Evolutionary conservation across 2,329 filamentous ascomycete species (phyloP).

Genomic region (Exophiala sideris): DNA sequence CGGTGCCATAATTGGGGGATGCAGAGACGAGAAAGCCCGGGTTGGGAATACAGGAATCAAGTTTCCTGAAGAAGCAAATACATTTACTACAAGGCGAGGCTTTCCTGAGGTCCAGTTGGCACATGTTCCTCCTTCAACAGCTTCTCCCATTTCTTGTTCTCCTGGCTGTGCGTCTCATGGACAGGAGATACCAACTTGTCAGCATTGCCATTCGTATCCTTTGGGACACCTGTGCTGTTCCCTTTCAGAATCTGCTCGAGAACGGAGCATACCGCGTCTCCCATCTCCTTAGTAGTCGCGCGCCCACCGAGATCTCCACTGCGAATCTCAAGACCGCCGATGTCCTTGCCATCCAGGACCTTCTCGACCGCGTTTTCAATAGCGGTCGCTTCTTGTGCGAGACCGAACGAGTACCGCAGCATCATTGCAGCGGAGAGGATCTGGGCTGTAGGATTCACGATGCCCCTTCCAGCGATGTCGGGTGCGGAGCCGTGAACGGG

Average conservation of each 20-base stretch:
- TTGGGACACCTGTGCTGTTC: neutral
- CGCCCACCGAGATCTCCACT: slow-evolving; percentile 95
- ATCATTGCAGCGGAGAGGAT: slow-evolving; percentile 98
- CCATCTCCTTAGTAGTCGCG: slow-evolving; percentile 92
- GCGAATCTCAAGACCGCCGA: slow-evolving; percentile 55
- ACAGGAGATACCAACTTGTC: neutral
- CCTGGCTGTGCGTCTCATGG: slow-evolving; percentile 1
- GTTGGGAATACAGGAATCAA: too few relatives aligned
- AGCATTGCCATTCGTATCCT: neutral
- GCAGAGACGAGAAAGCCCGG: too few relatives aligned
- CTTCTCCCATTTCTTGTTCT: slow-evolving; percentile 17
- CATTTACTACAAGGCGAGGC: neutral
- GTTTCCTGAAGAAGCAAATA: neutral
- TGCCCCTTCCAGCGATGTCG: slow-evolving; percentile 91
- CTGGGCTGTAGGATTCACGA: slow-evolving; percentile 95
- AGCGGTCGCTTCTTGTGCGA: slow-evolving; percentile 75
- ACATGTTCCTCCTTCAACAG: slow-evolving; percentile 16
- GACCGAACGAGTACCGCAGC: slow-evolving; percentile 88
- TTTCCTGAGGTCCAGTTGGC: slow-evolving; percentile 9
- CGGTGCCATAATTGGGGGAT: too few relatives aligned
- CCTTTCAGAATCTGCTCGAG: slow-evolving; percentile 33
- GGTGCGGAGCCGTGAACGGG: slow-evolving; percentile 96
- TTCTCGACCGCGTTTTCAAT: slow-evolving; percentile 96
- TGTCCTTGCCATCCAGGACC: slow-evolving; percentile 90
- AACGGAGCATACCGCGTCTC: slow-evolving; percentile 78